A percentile compares a stretch with the other conserved stretches of the same genome.
Conservation (phyloP, 371 early-diverging fungal genomes). For the Haplosporangium sp. region DNA sequence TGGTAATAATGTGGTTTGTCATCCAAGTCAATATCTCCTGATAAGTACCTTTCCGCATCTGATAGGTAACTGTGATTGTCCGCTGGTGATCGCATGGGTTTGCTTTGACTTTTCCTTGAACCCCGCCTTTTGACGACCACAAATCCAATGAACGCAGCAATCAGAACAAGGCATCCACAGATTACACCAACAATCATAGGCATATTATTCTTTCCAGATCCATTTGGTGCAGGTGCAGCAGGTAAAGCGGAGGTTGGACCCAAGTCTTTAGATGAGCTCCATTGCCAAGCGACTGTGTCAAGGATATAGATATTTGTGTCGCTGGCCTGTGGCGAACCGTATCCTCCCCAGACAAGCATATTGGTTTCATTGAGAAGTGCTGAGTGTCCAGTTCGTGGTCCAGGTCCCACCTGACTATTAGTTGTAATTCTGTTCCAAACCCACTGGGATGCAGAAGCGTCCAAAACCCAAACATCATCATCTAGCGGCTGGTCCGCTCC, state of each 20-base stretch:
- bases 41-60: slow-evolving; percentile 35
- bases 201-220: slow-evolving; percentile 10
- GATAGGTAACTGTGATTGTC: slow-evolving; percentile 32
- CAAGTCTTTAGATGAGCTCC: slow-evolving; percentile 31
- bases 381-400: slow-evolving; percentile 46
- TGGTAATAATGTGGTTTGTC: slow-evolving; percentile 45
- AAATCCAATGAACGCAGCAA: slow-evolving; percentile 31
- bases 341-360: slow-evolving; percentile 55
- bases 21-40: slow-evolving; percentile 33
- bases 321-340: slow-evolving; percentile 18
- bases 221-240: not conserved
- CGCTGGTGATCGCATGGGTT: slow-evolving; percentile 2
- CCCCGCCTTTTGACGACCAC: slow-evolving; percentile 21
- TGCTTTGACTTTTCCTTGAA: slow-evolving; percentile 10
- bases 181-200: slow-evolving; percentile 42
- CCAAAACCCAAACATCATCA: slow-evolving; percentile 49
- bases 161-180: slow-evolving; percentile 34
- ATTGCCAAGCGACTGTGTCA: slow-evolving; percentile 40
- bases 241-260: not conserved
- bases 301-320: slow-evolving; percentile 45
- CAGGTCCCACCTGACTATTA: slow-evolving; percentile 44
- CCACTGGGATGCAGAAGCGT: slow-evolving; percentile 32
- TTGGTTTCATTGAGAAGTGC: slow-evolving; percentile 52
- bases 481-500: slow-evolving; percentile 32
- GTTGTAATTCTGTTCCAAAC: slow-evolving; percentile 41